phyloP scores from a whole-genome alignment of 2,329 filamentous ascomycete species.

The Neonectria sp. region DNA sequence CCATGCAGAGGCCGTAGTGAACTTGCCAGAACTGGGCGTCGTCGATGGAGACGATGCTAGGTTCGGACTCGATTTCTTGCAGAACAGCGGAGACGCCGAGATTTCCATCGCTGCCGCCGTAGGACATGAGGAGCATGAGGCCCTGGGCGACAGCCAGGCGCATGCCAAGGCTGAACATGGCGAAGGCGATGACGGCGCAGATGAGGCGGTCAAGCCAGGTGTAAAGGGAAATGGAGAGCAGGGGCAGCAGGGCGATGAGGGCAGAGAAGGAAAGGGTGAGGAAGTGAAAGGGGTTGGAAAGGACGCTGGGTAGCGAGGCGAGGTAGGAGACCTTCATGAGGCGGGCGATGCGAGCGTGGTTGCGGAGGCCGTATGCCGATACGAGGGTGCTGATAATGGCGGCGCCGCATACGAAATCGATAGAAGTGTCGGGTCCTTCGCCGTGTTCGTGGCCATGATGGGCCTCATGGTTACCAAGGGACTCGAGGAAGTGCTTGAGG shows the following conservation, averaged over 20 bases:
- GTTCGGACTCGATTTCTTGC: constrained; percentile 86
- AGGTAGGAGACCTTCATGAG: constrained; percentile 91
- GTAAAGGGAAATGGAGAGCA: constrained; percentile 86
- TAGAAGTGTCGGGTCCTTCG: constrained; percentile 77
- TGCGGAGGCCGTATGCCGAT: constrained; percentile 88
- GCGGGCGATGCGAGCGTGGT: constrained; percentile 92
- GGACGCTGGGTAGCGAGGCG: constrained; percentile 84
- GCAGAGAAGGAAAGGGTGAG: constrained; percentile 90
- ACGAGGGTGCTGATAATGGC: constrained; percentile 88
- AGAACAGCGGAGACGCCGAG: constrained; percentile 80
- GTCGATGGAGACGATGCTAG: constrained; percentile 82
- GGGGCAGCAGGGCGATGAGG: constrained; percentile 84
- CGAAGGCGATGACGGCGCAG: constrained; percentile 84
- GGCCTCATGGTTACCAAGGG: constrained; percentile 71
- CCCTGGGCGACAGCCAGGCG: constrained; percentile 89
- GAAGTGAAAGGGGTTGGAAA: constrained; percentile 96
- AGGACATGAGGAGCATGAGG: constrained; percentile 96
- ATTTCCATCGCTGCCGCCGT: constrained; percentile 61
- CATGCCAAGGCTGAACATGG: constrained; percentile 90
- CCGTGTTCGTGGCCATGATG: constrained; percentile 78
- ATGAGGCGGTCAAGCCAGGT: constrained; percentile 87
- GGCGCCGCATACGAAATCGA: constrained; percentile 86
- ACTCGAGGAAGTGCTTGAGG: constrained; percentile 91
- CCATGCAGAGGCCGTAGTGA: constrained; percentile 97
- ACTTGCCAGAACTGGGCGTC: constrained; percentile 99